These are phyloP conservation scores for Casuarina equisetifolia DNA, from an alignment of 306 rosid species.

Conservation along the genomic window DNA sequence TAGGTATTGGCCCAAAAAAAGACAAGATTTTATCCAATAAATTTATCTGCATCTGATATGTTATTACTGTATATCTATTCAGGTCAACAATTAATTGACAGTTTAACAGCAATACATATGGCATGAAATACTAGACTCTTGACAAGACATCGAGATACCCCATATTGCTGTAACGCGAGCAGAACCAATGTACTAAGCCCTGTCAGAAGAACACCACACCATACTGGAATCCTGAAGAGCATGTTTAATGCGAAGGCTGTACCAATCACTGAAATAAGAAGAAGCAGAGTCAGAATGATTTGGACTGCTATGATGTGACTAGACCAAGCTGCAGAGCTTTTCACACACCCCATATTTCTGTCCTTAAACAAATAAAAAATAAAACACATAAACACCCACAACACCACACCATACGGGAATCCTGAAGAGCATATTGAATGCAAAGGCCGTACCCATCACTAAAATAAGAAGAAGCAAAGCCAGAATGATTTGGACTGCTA, in stretches of 20 bases:
- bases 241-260: conserved; percentile 67
- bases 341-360: neutral
- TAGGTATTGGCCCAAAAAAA: conserved; percentile 11
- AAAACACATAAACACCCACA: neutral
- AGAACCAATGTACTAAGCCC: conserved; percentile 53
- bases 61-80: conserved; percentile 1
- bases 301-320: neutral
- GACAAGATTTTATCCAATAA: neutral
- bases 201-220: conserved; percentile 61
- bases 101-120: neutral
- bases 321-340: neutral
- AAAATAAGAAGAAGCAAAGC: conserved; percentile 18
- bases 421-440: conserved; percentile 63
- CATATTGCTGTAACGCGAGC: conserved; percentile 85
- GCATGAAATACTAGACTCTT: neutral
- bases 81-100: neutral
- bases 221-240: conserved; percentile 58
- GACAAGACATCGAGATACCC: conserved; percentile 56
- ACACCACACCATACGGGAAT: conserved; percentile 60
- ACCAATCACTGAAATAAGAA: conserved; percentile 49
- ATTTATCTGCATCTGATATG: conserved; percentile 15
- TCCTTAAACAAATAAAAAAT: neutral
- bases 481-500: neutral
- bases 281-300: conserved; percentile 12
- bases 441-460: conserved; percentile 71